A percentile compares a stretch with the other conserved stretches of the same genome.
phyloP scores from a whole-genome alignment of 2,329 filamentous ascomycete species.

The Sarocladium brachiariae region DNA sequence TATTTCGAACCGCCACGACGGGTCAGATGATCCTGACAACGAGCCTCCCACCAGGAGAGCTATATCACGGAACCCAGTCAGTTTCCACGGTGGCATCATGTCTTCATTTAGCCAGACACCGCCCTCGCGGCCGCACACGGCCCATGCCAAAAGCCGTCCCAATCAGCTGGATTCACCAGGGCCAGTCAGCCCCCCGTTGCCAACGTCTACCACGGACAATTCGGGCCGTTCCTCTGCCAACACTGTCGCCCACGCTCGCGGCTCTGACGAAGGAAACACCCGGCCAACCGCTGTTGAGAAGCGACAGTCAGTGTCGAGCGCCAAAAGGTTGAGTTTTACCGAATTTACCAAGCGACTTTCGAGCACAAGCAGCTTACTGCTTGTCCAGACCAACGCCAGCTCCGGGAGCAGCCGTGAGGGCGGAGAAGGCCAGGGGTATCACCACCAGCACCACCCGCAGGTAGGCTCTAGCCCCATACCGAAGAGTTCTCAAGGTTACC shows the following conservation, averaged over 20 bases:
- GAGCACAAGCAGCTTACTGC: slow-evolving; percentile 52
- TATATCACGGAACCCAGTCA: slow-evolving; percentile 24
- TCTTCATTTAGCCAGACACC: slow-evolving; percentile 15
- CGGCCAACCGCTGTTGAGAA: slow-evolving; percentile 35
- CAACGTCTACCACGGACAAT: slow-evolving; percentile 13
- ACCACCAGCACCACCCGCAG: slow-evolving; percentile 20
- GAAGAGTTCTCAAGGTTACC: neutral
- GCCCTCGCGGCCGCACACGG: slow-evolving; percentile 44
- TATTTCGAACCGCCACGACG: slow-evolving; percentile 37
- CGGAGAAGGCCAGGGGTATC: slow-evolving; percentile 33
- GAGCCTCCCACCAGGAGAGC: slow-evolving; percentile 22
- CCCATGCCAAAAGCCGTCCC: slow-evolving; percentile 42
- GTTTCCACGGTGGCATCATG: slow-evolving; percentile 22
- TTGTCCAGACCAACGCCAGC: slow-evolving; percentile 51
- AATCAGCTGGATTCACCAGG: slow-evolving; percentile 16
- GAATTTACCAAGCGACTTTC: slow-evolving; percentile 55
- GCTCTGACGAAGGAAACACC: slow-evolving; percentile 26
- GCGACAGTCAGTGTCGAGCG: slow-evolving; percentile 45
- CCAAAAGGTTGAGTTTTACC: slow-evolving; percentile 53
- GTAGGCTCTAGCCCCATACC: slow-evolving; percentile 22
- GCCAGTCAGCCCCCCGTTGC: slow-evolving; percentile 34
- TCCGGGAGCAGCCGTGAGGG: slow-evolving; percentile 41
- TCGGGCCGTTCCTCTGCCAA: slow-evolving; percentile 11
- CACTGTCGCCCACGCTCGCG: slow-evolving; percentile 10
- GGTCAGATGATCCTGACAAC: slow-evolving; percentile 14